A percentile compares a stretch with the other conserved stretches of the same genome.
phyloP scores from a whole-genome alignment of 352 stramenopile species.

The Phytophthora tentaculata region DNA sequence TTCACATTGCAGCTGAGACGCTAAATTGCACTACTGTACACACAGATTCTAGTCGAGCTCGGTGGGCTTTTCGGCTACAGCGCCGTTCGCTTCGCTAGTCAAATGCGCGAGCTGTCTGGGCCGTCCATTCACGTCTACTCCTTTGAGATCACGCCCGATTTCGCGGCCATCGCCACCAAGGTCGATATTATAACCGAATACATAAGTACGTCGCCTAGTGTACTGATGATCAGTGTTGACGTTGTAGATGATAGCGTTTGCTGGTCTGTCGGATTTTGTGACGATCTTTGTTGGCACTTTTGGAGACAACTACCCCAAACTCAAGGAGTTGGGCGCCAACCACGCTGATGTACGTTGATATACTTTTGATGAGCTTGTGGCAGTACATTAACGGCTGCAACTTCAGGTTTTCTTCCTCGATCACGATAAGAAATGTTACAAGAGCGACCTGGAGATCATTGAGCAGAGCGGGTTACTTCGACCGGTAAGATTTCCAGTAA shows the following conservation, averaged over 20 bases:
- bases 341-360: slow-evolving; percentile 44
- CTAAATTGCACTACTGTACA: background rate
- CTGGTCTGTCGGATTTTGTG: slow-evolving; percentile 35
- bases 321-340: slow-evolving; percentile 36
- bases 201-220: background rate
- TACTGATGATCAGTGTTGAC: too few relatives aligned
- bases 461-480: slow-evolving; percentile 37
- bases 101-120: slow-evolving; percentile 34
- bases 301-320: slow-evolving; percentile 30
- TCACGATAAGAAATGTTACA: slow-evolving; percentile 43
- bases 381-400: too few relatives aligned
- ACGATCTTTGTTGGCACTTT: slow-evolving; percentile 50
- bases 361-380: too few relatives aligned
- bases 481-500: slow-evolving; percentile 34
- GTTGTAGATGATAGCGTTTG: slow-evolving; percentile 45
- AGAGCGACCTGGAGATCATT: slow-evolving; percentile 40
- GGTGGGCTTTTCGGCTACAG: slow-evolving; percentile 53
- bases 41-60: slow-evolving; percentile 46
- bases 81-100: slow-evolving; percentile 47
- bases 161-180: slow-evolving; percentile 44
- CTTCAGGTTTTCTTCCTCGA: slow-evolving; percentile 57
- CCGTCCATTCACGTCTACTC: slow-evolving; percentile 43
- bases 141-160: slow-evolving; percentile 48
- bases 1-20: too few relatives aligned
- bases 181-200: too few relatives aligned